phyloP scores from a whole-genome alignment of 2,329 filamentous ascomycete genomes.

The Fusarium subtropicale region DNA sequence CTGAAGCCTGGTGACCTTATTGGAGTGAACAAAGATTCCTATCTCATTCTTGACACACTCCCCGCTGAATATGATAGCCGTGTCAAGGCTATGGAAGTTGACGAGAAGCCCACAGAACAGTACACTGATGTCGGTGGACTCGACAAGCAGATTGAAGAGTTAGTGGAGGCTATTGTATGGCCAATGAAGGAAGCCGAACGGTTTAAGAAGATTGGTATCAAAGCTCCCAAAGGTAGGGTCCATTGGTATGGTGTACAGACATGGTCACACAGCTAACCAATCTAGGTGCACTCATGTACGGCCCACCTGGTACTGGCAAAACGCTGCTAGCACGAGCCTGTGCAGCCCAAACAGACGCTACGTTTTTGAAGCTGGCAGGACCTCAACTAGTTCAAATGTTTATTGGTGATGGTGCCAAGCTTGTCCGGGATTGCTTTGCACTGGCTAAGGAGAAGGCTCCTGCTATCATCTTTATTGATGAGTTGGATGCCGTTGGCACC shows the following conservation, averaged over 20 bases:
- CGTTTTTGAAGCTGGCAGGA: constrained; percentile 97
- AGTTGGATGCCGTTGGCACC: constrained; percentile 96
- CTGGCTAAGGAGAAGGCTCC: constrained; percentile 98
- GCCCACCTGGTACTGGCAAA: constrained; percentile 89
- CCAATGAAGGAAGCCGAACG: constrained; percentile 99
- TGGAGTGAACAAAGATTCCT: constrained; percentile 99
- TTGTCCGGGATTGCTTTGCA: constrained; percentile 97
- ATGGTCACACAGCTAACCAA: constrained; percentile 77
- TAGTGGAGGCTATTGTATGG: constrained; percentile 98
- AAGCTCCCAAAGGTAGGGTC: constrained; percentile 88
- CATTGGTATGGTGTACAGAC: constrained; percentile 62
- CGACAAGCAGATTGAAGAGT: constrained; percentile 98
- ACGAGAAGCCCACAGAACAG: constrained; percentile 99
- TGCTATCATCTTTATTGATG: constrained; percentile 99
- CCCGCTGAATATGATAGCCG: constrained; percentile 98
- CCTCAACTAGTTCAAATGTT: constrained; percentile 99
- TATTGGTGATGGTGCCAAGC: constrained; percentile 97
- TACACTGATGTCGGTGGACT: constrained; percentile 97
- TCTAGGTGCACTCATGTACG: constrained; percentile 98
- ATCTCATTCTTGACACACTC: constrained; percentile 94
- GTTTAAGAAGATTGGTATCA: constrained; percentile 99
- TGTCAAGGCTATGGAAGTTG: constrained; percentile 99
- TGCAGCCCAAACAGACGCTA: constrained; percentile 97
- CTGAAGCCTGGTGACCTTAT: constrained; percentile 97
- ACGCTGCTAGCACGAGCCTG: constrained; percentile 94